Conservation (phyloP, 139 green algal species). For the Desmodesmus armatus region DNA sequence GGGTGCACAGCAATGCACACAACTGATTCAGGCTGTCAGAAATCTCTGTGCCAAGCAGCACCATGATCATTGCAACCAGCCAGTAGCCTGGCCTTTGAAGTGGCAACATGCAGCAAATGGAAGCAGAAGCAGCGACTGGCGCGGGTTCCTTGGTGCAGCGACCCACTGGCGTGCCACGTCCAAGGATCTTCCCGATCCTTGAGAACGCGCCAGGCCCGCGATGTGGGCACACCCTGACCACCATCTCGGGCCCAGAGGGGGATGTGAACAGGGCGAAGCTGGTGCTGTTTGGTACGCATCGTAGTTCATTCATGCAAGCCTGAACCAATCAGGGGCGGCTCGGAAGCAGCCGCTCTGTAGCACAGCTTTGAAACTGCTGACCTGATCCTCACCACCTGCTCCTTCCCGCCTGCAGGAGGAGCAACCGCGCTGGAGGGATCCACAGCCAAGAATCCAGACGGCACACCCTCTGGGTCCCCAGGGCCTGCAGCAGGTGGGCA, state of each 20-base stretch:
- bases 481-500: constrained; percentile 31
- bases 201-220: constrained; percentile 72
- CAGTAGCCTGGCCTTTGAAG: too few relatives aligned
- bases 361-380: too few relatives aligned
- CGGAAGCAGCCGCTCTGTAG: too few relatives aligned
- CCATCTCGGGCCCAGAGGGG: constrained; percentile 79
- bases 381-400: too few relatives aligned
- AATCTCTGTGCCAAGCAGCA: too few relatives aligned
- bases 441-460: constrained; percentile 53
- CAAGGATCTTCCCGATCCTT: constrained; percentile 64
- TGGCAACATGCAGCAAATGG: too few relatives aligned
- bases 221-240: constrained; percentile 95
- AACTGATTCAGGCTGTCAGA: too few relatives aligned
- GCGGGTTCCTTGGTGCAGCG: not conserved
- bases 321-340: not conserved
- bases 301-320: too few relatives aligned
- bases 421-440: constrained; percentile 93
- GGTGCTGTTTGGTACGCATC: constrained; percentile 87
- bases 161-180: constrained; percentile 31
- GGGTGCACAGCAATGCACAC: too few relatives aligned
- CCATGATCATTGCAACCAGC: too few relatives aligned
- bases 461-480: constrained; percentile 34
- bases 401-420: constrained; percentile 69
- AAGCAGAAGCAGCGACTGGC: too few relatives aligned
- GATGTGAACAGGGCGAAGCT: constrained; percentile 81